These are phyloP conservation scores for Umbellularia californica DNA, from an alignment of 164 flowering plant genomes.

Conservation along the genomic window DNA sequence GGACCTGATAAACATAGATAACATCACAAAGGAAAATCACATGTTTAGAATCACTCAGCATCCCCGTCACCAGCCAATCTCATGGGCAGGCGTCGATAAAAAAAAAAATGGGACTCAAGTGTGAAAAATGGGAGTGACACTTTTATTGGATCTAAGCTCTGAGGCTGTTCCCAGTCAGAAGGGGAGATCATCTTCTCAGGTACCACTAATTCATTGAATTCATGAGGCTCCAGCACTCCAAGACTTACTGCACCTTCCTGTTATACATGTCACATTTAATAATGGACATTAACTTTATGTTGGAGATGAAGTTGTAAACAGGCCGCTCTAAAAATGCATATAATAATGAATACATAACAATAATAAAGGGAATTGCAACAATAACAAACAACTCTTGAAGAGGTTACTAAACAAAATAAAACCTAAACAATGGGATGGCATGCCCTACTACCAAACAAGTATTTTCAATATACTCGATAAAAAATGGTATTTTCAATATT, in stretches of 20 bases:
- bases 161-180: conserved; percentile 21
- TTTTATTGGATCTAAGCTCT: background rate
- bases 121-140: background rate
- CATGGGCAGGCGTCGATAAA: background rate
- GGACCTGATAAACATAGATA: too few species aligned
- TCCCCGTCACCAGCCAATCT: background rate
- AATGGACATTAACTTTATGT: background rate
- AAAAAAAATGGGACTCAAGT: conserved; percentile 7
- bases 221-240: conserved; percentile 66
- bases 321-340: too few species aligned
- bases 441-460: too few species aligned
- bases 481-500: too few species aligned
- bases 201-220: conserved; percentile 79
- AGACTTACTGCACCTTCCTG: conserved; percentile 88
- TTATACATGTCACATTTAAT: conserved; percentile 6
- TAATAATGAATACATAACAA: too few species aligned
- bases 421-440: too few species aligned
- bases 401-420: background rate
- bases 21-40: too few species aligned
- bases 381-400: background rate
- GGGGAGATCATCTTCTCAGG: conserved; percentile 98
- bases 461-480: too few species aligned
- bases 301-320: background rate
- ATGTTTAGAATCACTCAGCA: background rate
- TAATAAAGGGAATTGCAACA: too few species aligned